A percentile compares a stretch with the other conserved stretches of the same genome.
These are phyloP conservation scores for Aechmea fasciata DNA, from an alignment of 176 grass and related monocot species.

Conservation along the genomic window DNA sequence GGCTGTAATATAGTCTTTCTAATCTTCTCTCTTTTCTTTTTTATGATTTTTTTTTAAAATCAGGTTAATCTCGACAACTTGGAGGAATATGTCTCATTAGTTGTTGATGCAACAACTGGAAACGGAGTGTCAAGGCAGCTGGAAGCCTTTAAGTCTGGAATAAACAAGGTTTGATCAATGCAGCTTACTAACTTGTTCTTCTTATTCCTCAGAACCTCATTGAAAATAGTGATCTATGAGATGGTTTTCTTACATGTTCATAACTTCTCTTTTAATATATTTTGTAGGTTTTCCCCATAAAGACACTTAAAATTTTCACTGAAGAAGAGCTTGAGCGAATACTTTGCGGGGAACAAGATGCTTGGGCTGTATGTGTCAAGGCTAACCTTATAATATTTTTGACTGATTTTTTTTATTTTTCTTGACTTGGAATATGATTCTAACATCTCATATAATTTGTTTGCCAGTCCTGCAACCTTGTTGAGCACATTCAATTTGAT, in stretches of 20 bases:
- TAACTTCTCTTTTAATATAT: background rate
- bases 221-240: background rate
- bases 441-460: background rate
- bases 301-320: slow-evolving; percentile 37
- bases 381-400: background rate
- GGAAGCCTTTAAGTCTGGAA: slow-evolving; percentile 48
- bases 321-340: slow-evolving; percentile 58
- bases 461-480: slow-evolving; percentile 37
- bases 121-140: slow-evolving; percentile 41
- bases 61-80: slow-evolving; percentile 37
- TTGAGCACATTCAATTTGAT: slow-evolving; percentile 48
- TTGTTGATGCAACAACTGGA: slow-evolving; percentile 43
- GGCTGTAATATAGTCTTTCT: background rate
- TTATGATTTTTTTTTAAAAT: slow-evolving; percentile 23
- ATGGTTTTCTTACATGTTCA: background rate
- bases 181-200: background rate
- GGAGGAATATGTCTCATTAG: slow-evolving; percentile 47
- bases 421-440: slow-evolving; percentile 10
- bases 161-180: slow-evolving; percentile 37
- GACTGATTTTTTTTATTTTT: background rate
- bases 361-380: slow-evolving; percentile 44
- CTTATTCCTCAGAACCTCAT: background rate
- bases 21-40: background rate
- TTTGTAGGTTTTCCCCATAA: slow-evolving; percentile 41
- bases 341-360: slow-evolving; percentile 57